Conservation (phyloP, 2,329 filamentous ascomycete species). For the Diaporthe destruens region DNA sequence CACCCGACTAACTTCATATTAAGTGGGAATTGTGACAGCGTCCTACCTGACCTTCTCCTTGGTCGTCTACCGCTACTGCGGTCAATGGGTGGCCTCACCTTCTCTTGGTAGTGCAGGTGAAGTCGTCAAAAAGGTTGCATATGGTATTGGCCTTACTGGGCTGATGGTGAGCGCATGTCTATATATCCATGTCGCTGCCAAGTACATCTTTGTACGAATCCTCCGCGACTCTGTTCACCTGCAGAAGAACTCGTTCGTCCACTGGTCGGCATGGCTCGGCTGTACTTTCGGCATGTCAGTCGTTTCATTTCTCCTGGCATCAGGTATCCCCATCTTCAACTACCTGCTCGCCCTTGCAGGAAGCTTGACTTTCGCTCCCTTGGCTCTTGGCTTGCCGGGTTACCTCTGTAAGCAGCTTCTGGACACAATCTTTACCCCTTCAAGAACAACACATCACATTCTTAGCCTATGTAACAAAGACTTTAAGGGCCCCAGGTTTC, state of each 20-base stretch:
- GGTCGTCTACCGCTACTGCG: slow-evolving; percentile 72
- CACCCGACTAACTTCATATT: too few relatives aligned
- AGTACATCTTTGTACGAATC: slow-evolving; percentile 52
- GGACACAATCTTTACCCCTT: too few relatives aligned
- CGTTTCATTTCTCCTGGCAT: slow-evolving; percentile 46
- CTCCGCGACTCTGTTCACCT: slow-evolving; percentile 49
- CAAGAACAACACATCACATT: too few relatives aligned
- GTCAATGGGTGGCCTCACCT: slow-evolving; percentile 72
- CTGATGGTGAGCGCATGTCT: slow-evolving; percentile 59
- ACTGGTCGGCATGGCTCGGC: slow-evolving; percentile 50
- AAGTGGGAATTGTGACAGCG: slow-evolving; percentile 63
- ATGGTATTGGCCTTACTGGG: slow-evolving; percentile 69
- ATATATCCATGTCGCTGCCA: slow-evolving; percentile 51
- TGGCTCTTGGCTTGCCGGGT: slow-evolving; percentile 33
- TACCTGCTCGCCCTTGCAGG: slow-evolving; percentile 42
- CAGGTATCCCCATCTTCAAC: slow-evolving; percentile 48
- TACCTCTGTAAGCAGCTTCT: slow-evolving; percentile 16
- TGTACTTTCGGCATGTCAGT: slow-evolving; percentile 45
- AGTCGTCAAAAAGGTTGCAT: slow-evolving; percentile 71
- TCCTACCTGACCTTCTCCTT: slow-evolving; percentile 70
- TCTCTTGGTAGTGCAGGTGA: slow-evolving; percentile 71
- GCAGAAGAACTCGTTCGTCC: slow-evolving; percentile 47
- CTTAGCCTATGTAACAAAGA: too few relatives aligned
- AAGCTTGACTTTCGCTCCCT: slow-evolving; percentile 40
- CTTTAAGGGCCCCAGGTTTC: too few relatives aligned